phyloP scores from a whole-genome alignment of 148 eudicot species.

The Camellia japonica region DNA sequence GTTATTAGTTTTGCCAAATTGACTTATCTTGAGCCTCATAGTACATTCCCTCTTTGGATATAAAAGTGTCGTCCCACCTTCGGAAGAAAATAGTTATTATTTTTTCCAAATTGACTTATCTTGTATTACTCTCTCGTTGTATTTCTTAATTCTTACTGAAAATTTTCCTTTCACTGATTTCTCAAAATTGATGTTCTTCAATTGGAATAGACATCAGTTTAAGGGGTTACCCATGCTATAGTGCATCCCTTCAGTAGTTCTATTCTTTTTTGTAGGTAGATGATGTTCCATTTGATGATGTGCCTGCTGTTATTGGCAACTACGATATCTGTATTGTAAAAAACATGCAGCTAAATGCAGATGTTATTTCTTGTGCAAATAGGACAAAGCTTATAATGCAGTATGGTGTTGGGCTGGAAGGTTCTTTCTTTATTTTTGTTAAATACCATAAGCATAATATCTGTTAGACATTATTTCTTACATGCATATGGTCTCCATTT shows the following conservation, averaged over 20 bases:
- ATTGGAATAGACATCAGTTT: not conserved
- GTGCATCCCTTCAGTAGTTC: not conserved
- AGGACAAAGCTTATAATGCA: slow-evolving; percentile 88
- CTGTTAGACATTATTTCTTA: not conserved
- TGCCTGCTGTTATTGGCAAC: slow-evolving; percentile 67
- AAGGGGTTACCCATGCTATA: not conserved
- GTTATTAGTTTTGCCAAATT: not conserved
- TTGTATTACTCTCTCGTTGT: not conserved
- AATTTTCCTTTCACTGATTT: not conserved
- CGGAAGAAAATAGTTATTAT: too few relatives aligned
- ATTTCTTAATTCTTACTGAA: not conserved
- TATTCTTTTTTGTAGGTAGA: slow-evolving; percentile 63
- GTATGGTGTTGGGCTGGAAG: slow-evolving; percentile 95
- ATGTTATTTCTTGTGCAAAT: slow-evolving; percentile 67
- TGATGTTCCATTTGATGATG: slow-evolving; percentile 53
- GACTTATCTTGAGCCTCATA: too few relatives aligned
- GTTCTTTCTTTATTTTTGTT: slow-evolving; percentile 24
- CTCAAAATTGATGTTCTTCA: not conserved
- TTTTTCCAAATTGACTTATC: too few relatives aligned
- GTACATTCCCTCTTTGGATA: too few relatives aligned
- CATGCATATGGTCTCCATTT: not conserved
- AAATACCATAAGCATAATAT: not conserved
- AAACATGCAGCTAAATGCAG: slow-evolving; percentile 53
- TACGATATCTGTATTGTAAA: slow-evolving; percentile 77
- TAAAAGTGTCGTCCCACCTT: too few relatives aligned